Conservation (phyloP, 192 early-diverging fungal genomes). For the Glomus cerebriforme region DNA sequence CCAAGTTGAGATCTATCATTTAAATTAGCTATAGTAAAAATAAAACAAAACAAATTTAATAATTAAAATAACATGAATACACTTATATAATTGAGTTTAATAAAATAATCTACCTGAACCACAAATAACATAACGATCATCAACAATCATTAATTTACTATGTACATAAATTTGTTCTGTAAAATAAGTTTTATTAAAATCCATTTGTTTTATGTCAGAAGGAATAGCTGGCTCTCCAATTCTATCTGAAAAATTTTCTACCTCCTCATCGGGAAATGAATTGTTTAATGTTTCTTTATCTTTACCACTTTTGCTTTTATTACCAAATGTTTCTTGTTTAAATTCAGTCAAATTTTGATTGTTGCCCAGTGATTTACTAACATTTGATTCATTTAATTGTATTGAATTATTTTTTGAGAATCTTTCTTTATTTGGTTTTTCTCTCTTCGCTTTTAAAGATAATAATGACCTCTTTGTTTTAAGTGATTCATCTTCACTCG, state of each 20-base stretch:
- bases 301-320: no score
- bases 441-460: not conserved
- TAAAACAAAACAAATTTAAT: not conserved
- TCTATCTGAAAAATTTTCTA: not conserved
- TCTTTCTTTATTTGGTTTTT: not conserved
- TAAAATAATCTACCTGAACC: constrained; percentile 60
- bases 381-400: not conserved
- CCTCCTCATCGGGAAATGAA: constrained; percentile 10
- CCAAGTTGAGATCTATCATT: constrained; percentile 91
- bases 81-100: no score
- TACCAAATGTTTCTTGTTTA: not conserved
- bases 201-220: not conserved
- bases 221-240: constrained; percentile 10
- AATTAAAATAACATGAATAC: not conserved
- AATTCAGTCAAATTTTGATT: not conserved
- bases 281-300: not conserved
- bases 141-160: constrained; percentile 85
- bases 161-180: constrained; percentile 88
- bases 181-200: constrained; percentile 50
- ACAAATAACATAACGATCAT: constrained; percentile 79
- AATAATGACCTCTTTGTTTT: constrained; percentile 22
- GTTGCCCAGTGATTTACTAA: not conserved
- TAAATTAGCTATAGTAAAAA: constrained; percentile 66
- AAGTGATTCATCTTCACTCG: constrained; percentile 20
- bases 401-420: no score